Percentiles rank a stretch among this genome's conserved stretches.
Conservation (phyloP, 1,139 yeast genomes). For the Torulaspora globosa region DNA sequence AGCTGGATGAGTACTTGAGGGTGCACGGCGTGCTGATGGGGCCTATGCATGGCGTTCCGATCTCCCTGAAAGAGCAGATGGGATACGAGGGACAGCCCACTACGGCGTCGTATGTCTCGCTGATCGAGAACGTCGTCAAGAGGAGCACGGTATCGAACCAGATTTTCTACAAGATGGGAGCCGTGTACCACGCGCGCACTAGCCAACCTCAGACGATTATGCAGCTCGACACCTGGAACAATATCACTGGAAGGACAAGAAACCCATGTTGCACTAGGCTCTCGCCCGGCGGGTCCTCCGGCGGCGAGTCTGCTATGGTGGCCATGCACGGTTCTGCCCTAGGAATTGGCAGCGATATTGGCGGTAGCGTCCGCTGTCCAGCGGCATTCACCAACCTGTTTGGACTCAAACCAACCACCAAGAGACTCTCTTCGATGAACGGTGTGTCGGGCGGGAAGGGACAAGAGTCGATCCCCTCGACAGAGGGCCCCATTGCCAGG, state of each 20-base stretch:
- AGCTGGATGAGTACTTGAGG: conserved; percentile 49
- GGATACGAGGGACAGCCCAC: conserved; percentile 54
- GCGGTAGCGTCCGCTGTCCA: conserved; percentile 74
- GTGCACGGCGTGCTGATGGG: conserved; percentile 60
- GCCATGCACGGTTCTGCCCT: conserved; percentile 61
- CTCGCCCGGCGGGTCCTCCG: conserved; percentile 67
- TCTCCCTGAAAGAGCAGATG: conserved; percentile 72
- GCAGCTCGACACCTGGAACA: conserved; percentile 52
- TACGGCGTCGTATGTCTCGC: conserved; percentile 59
- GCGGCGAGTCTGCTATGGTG: conserved; percentile 72
- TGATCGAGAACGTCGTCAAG: conserved; percentile 47
- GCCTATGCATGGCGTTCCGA: conserved; percentile 75
- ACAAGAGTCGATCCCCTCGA: conserved; percentile 44
- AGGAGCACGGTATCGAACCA: conserved; percentile 51
- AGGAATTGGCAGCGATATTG: conserved; percentile 76
- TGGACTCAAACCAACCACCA: conserved; percentile 67
- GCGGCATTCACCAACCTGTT: conserved; percentile 66
- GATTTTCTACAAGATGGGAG: conserved; percentile 59
- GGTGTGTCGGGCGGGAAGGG: conserved; percentile 50
- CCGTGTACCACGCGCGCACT: conserved; percentile 55
- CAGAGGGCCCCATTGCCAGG: conserved; percentile 61
- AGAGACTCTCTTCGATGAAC: conserved; percentile 52
- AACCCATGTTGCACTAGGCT: conserved; percentile 52
- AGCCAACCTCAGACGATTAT: conserved; percentile 55
- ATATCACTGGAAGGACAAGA: conserved; percentile 49